phyloP scores from a whole-genome alignment of 1,139 yeast species.

The Nakaseomyces kungkrabaensis region DNA sequence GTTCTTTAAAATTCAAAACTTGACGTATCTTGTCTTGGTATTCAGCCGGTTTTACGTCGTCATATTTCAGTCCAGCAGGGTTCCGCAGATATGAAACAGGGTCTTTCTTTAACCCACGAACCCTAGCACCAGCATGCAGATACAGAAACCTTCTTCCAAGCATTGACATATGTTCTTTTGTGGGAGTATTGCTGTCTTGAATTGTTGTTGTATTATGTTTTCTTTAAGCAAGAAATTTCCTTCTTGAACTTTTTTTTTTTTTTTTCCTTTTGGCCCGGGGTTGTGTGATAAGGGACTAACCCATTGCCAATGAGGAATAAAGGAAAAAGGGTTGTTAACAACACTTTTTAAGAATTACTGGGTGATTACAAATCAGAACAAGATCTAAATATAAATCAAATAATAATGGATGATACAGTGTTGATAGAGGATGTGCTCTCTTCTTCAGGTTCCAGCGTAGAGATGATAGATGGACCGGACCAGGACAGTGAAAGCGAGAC shows the following conservation, averaged over 20 bases:
- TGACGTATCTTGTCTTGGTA: slow-evolving; percentile 22
- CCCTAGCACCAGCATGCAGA: slow-evolving; percentile 49
- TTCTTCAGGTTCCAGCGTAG: slow-evolving; percentile 1
- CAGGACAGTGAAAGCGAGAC: neutral
- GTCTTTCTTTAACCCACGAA: slow-evolving; percentile 66
- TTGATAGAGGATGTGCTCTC: slow-evolving; percentile 1
- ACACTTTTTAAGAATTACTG: too few relatives aligned
- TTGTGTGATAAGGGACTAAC: too few relatives aligned
- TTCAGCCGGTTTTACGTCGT: slow-evolving; percentile 40
- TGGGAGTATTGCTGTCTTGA: too few relatives aligned
- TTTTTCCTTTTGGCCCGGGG: too few relatives aligned
- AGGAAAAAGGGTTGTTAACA: too few relatives aligned
- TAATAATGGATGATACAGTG: neutral
- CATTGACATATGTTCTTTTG: slow-evolving; percentile 7
- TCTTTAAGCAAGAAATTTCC: too few relatives aligned
- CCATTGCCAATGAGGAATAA: too few relatives aligned
- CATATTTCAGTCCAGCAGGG: slow-evolving; percentile 50
- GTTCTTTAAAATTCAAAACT: slow-evolving; percentile 30
- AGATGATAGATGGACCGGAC: neutral
- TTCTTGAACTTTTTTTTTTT: too few relatives aligned
- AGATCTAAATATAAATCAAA: too few relatives aligned
- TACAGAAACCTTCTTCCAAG: slow-evolving; percentile 13
- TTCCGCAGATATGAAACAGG: slow-evolving; percentile 54
- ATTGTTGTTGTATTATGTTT: too few relatives aligned
- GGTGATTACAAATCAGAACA: too few relatives aligned